Evolutionary conservation across 805 yeast genomes (phyloP), one percentile per base, ranked within the genome.

Genomic region (Ogataea nitratoaversa): DNA sequence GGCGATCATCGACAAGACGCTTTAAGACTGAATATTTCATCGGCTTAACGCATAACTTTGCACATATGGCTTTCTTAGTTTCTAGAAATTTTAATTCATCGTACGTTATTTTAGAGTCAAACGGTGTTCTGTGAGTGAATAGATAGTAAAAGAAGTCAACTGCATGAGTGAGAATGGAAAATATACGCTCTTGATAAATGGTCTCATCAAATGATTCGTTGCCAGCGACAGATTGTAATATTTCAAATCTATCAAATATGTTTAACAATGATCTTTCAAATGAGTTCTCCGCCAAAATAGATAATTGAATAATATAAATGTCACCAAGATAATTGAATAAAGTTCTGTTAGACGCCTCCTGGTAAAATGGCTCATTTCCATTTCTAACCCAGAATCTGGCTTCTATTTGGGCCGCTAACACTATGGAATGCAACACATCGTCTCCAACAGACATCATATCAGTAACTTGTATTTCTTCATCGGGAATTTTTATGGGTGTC

Each of bases 331-430:
- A 36, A 22, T 59, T 50, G 36, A 52, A 60, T 16, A 41, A 37
- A 1, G 41, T 34, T 18, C 49, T 43, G 34, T 50, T 46, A 14
- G 48, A 50, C 8, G 36, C 38, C 6, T 43, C 52, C 32, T 61
- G 61, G 24, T 49, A 37, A 9, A 40, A n/a, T 1, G 54, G 58
- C 14, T 48, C 68, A 38, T 66, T 53, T 17, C 93, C 93, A 52
- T 84, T 84, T 62, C 91, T 72, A 2, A 84, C 73, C 93, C 93
- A 84, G 45, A 75, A 77, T 1, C 84, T 84, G 2, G 74, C 63
- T 25, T 71, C 72, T 3, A 82, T 74, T 52, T 84, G 91, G 3
- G 80, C 62, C 16, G 75, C 70, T 23, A 82, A 62, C 1, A 81
- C 88, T 24, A 79, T 63, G 13, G 82, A 72, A 55, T 84, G 70